Evolutionary conservation across 495 filamentous ascomycete genomes (phyloP), one percentile per base, ranked within the genome.

Genomic region (Oidiodendron maius): DNA sequence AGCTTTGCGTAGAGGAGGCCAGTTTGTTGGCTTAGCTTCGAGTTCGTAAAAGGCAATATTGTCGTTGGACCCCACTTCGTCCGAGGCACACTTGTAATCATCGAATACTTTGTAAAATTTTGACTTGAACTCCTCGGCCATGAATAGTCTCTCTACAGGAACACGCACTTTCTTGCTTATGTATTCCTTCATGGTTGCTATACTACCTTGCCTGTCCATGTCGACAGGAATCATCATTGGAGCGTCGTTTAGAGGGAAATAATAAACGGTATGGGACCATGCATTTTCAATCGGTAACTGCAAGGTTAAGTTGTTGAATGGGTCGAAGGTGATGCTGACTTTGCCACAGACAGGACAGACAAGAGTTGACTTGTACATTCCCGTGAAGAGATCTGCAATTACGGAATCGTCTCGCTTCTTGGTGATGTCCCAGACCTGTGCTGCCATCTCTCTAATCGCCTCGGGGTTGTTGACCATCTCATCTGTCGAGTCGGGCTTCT

Each of bases 261-360:
- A 95, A 50, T 72, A 82, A 41, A 97, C 69, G 2, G 78, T 69
- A 48, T 83, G 82, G 44, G 66, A 75, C 81, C 87, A 93, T 17
- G 84, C 69, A 44, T 81, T 86, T 56, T 89, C 83, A 48, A 95
- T 77, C 0, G 93, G 94, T 24, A 98, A 69, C 48, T 93, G 94
- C 20, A 98, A 69, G 0, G 94, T 96, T 24, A 97, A 65, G 48
- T 89, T 93, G 69, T 87, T 96, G 75, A 95, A 98, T 2, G 93
- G 93, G 67, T 98, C 93, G 56, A 98, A 97, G 3, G 93, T 98
- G 52, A 98, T 96, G 74, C 89, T 95, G 66, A 96, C 84, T 70
- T 98, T 98, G 47, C 84, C 76, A 61, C 93, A 98, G 8, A 70
- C 78, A 1, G 91, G 94, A 61, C 93, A 98, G 49, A 89, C 80